A percentile compares a stretch with the other conserved stretches of the same genome.
These are phyloP conservation scores for Pleurotus djamor DNA, from an alignment of 768 basidiomycete genomes.

Conservation along the genomic window DNA sequence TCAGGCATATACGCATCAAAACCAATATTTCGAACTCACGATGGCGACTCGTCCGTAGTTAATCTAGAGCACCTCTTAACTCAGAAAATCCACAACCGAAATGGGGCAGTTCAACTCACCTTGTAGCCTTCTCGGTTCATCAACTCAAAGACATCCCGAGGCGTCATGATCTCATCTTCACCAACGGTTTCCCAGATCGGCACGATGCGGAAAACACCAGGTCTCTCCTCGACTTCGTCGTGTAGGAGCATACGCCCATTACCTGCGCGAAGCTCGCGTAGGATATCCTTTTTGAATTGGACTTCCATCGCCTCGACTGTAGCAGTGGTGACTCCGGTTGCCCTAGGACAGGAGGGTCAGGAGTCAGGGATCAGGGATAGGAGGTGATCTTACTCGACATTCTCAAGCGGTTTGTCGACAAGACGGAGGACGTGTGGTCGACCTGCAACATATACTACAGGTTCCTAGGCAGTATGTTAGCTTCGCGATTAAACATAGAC, in stretches of 20 bases:
- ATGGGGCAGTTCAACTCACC: slow-evolving; percentile 32
- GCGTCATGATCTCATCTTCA: slow-evolving; percentile 84
- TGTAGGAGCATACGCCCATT: slow-evolving; percentile 86
- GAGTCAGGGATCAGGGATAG: background rate
- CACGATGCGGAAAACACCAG: slow-evolving; percentile 86
- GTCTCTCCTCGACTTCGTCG: slow-evolving; percentile 92
- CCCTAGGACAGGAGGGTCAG: slow-evolving; percentile 40
- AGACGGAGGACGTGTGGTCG: slow-evolving; percentile 89
- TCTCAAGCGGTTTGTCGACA: slow-evolving; percentile 85
- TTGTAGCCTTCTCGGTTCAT: slow-evolving; percentile 76
- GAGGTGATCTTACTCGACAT: slow-evolving; percentile 78
- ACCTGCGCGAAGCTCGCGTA: slow-evolving; percentile 72
- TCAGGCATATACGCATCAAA: slow-evolving; percentile 9
- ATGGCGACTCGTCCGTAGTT: slow-evolving; percentile 90
- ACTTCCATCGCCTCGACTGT: slow-evolving; percentile 93
- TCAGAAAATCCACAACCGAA: background rate
- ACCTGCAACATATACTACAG: slow-evolving; percentile 87
- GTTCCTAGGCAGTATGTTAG: slow-evolving; percentile 54
- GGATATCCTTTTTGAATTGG: slow-evolving; percentile 83
- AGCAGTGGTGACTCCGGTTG: slow-evolving; percentile 89
- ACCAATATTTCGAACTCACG: slow-evolving; percentile 40
- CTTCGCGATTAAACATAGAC: background rate
- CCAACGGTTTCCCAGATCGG: slow-evolving; percentile 92
- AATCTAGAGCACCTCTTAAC: slow-evolving; percentile 42
- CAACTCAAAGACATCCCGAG: slow-evolving; percentile 76